phyloP scores from a whole-genome alignment of 2,329 filamentous ascomycete species.

The Botrytis aclada region DNA sequence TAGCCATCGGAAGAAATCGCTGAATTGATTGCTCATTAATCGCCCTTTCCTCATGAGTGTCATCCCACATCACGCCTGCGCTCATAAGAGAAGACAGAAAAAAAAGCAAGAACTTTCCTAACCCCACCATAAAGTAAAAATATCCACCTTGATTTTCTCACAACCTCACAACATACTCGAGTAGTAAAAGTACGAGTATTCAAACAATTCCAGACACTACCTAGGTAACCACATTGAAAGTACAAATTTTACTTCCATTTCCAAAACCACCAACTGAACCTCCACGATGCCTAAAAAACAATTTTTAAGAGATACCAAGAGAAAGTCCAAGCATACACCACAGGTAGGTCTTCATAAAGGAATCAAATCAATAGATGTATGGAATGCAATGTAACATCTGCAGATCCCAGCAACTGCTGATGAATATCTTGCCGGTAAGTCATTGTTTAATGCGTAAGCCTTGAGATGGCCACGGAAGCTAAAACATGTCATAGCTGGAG shows the following conservation, averaged over 20 bases:
- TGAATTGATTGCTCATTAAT: neutral
- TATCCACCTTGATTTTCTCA: neutral
- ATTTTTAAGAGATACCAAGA: constrained; percentile 43
- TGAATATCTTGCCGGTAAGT: constrained; percentile 61
- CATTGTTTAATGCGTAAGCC: neutral
- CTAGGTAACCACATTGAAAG: neutral
- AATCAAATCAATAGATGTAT: neutral
- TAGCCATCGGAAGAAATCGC: neutral
- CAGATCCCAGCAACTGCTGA: constrained; percentile 59
- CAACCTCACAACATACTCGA: too few species aligned
- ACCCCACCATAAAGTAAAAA: constrained; percentile 3
- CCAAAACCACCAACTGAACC: neutral
- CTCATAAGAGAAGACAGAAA: neutral
- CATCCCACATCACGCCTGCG: neutral
- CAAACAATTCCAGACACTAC: neutral
- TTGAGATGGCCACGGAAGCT: constrained; percentile 14
- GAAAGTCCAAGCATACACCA: constrained; percentile 36
- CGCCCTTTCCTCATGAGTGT: neutral
- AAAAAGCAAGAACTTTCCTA: neutral
- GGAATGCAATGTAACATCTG: neutral
- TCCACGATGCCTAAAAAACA: constrained; percentile 37
- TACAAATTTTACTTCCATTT: neutral
- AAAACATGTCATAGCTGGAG: constrained; percentile 48
- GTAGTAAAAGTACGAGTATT: neutral
- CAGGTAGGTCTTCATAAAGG: constrained; percentile 26